Conservation (phyloP, 2,329 filamentous ascomycete species). For the Neocucurbitaria cava region DNA sequence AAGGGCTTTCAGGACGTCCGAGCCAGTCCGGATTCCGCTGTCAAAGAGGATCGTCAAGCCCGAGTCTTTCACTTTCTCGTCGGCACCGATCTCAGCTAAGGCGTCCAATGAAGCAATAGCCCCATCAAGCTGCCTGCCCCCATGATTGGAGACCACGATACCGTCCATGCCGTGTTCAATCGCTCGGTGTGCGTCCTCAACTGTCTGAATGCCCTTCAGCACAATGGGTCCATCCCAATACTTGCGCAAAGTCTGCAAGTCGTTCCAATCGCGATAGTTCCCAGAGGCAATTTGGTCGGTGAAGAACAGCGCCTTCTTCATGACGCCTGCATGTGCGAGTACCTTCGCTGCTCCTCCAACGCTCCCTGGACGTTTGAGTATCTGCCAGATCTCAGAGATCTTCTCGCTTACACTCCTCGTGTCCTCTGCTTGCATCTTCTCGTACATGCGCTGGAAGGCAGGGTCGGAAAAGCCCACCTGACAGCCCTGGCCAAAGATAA, state of each 20-base stretch:
- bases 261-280: constrained; percentile 44
- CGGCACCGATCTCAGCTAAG: constrained; percentile 44
- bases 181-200: constrained; percentile 46
- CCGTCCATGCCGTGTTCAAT: constrained; percentile 46
- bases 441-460: constrained; percentile 44
- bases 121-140: constrained; percentile 47
- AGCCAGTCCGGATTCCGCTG: constrained; percentile 45
- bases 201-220: constrained; percentile 49
- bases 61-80: constrained; percentile 39
- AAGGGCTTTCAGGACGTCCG: constrained; percentile 47
- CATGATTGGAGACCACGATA: constrained; percentile 49
- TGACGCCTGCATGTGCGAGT: constrained; percentile 38
- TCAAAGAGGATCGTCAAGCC: constrained; percentile 46
- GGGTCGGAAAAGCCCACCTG: constrained; percentile 48
- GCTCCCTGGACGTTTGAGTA: constrained; percentile 46
- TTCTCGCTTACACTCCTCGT: constrained; percentile 40
- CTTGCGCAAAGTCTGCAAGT: constrained; percentile 40
- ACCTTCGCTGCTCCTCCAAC: constrained; percentile 42
- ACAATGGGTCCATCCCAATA: constrained; percentile 50
- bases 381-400: constrained; percentile 45
- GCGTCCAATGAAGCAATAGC: constrained; percentile 45
- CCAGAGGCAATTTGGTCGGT: constrained; percentile 45
- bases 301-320: constrained; percentile 49
- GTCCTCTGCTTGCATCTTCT: constrained; percentile 41
- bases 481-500: constrained; percentile 55